A percentile compares a stretch with the other conserved stretches of the same genome.
Evolutionary conservation across 306 rosid genomes (phyloP).

Genomic region (Boehmeria nivea): DNA sequence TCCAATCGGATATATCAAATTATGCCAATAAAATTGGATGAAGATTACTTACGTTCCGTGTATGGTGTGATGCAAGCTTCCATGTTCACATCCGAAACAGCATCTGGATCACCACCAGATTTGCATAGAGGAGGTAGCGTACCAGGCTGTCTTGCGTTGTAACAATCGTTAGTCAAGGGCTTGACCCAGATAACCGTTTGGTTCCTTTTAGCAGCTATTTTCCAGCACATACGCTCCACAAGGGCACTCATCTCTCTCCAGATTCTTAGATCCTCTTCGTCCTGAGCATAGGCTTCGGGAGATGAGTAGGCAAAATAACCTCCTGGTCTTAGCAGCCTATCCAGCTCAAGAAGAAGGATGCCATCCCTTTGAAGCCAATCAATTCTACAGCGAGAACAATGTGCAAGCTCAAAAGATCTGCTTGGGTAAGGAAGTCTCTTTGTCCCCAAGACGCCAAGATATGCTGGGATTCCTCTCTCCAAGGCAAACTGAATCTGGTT

Average conservation of each 20-base stretch:
- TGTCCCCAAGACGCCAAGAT: constrained; percentile 94
- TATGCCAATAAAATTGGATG: constrained; percentile 2
- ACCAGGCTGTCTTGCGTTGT: constrained; percentile 67
- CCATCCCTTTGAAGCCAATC: constrained; percentile 99
- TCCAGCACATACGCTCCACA: constrained; percentile 96
- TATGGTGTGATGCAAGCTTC: constrained; percentile 91
- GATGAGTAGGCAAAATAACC: constrained; percentile 98
- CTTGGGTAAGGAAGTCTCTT: constrained; percentile 99
- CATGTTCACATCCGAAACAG: constrained; percentile 81
- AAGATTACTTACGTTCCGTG: constrained; percentile 69
- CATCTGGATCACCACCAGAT: constrained; percentile 82
- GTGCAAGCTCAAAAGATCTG: constrained; percentile 97
- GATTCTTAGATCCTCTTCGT: constrained; percentile 90
- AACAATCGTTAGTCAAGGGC: constrained; percentile 84
- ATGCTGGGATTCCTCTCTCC: constrained; percentile 98
- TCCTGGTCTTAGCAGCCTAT: constrained; percentile 92
- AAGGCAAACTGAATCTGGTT: constrained; percentile 98
- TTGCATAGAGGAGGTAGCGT: constrained; percentile 92
- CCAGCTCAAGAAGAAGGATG: constrained; percentile 87
- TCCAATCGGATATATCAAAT: neutral
- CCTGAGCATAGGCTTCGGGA: constrained; percentile 99
- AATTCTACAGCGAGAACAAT: constrained; percentile 97
- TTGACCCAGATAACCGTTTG: constrained; percentile 98
- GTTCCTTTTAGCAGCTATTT: constrained; percentile 69
- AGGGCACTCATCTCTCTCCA: constrained; percentile 94